phyloP scores from a whole-genome alignment of 108 stramenopile genomes.

The Skeletonema marinoi region DNA sequence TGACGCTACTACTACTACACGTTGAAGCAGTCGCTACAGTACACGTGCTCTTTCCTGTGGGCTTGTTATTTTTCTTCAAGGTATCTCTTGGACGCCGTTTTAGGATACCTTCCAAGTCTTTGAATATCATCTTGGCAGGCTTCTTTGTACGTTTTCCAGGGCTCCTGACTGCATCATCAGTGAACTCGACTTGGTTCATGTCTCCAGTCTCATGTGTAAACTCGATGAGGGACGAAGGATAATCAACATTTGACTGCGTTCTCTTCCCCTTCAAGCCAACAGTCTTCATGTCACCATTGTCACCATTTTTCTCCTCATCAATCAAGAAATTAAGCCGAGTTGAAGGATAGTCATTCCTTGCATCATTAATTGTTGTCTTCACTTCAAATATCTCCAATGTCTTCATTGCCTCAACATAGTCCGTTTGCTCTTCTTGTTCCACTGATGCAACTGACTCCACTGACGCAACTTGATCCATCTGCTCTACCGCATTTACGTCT shows the following conservation, averaged over 20 bases:
- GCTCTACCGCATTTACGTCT: not conserved
- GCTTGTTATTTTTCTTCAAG: not conserved
- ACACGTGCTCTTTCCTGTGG: not conserved
- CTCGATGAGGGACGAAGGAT: not conserved
- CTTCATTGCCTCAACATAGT: not conserved
- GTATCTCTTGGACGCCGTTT: not conserved
- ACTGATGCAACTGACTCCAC: not conserved
- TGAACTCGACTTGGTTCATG: not conserved
- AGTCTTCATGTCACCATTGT: no score
- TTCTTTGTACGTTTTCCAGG: not conserved
- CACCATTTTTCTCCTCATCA: no score
- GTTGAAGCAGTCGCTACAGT: not conserved
- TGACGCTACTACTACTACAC: not conserved
- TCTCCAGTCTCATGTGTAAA: not conserved
- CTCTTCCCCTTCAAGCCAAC: no score
- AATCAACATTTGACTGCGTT: not conserved
- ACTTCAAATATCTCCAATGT: not conserved
- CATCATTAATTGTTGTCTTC: not conserved
- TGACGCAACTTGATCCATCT: not conserved
- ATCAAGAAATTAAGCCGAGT: no score
- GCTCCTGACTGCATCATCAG: not conserved
- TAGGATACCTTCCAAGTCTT: not conserved
- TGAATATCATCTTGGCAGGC: not conserved
- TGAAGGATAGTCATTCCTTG: no score
- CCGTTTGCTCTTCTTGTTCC: not conserved